phyloP scores from a whole-genome alignment of 805 yeast species.

The Candida namnaoensis region DNA sequence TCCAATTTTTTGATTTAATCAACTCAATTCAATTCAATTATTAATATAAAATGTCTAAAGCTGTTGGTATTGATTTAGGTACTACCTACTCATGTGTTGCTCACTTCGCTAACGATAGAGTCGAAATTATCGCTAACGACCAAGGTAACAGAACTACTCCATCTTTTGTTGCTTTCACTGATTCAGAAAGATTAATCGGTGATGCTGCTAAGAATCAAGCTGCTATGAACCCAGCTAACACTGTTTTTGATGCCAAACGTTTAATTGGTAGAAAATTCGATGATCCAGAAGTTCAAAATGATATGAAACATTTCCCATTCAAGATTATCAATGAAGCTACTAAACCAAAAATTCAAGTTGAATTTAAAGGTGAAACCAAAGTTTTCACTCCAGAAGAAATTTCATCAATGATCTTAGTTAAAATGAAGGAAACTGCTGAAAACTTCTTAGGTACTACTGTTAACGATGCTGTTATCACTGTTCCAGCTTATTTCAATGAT shows the following conservation, averaged over 20 bases:
- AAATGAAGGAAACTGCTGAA: slow-evolving; percentile 92
- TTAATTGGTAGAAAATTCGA: slow-evolving; percentile 84
- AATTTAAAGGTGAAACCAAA: slow-evolving; percentile 67
- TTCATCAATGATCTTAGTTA: slow-evolving; percentile 84
- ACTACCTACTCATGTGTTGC: slow-evolving; percentile 95
- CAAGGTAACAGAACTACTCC: slow-evolving; percentile 99
- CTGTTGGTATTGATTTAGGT: slow-evolving; percentile 63
- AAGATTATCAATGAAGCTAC: slow-evolving; percentile 63
- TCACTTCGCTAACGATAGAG: slow-evolving; percentile 85
- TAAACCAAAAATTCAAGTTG: slow-evolving; percentile 62
- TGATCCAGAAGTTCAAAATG: slow-evolving; percentile 73
- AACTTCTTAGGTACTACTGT: slow-evolving; percentile 78
- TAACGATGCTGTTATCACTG: slow-evolving; percentile 89
- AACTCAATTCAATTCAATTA: neutral
- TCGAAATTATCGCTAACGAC: slow-evolving; percentile 94
- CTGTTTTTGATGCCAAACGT: slow-evolving; percentile 89
- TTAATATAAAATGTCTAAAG: slow-evolving; percentile 8
- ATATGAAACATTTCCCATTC: slow-evolving; percentile 82
- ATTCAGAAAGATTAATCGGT: slow-evolving; percentile 63
- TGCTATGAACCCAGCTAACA: slow-evolving; percentile 85
- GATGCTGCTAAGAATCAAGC: slow-evolving; percentile 92
- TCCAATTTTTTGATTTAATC: neutral
- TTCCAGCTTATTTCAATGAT: slow-evolving; percentile 94
- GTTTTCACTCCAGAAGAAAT: slow-evolving; percentile 91
- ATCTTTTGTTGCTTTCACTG: slow-evolving; percentile 91